Evolutionary conservation across 2,329 filamentous ascomycete genomes (phyloP), one percentile per base, ranked within the genome.

Genomic region (Fusarium agapanthi): DNA sequence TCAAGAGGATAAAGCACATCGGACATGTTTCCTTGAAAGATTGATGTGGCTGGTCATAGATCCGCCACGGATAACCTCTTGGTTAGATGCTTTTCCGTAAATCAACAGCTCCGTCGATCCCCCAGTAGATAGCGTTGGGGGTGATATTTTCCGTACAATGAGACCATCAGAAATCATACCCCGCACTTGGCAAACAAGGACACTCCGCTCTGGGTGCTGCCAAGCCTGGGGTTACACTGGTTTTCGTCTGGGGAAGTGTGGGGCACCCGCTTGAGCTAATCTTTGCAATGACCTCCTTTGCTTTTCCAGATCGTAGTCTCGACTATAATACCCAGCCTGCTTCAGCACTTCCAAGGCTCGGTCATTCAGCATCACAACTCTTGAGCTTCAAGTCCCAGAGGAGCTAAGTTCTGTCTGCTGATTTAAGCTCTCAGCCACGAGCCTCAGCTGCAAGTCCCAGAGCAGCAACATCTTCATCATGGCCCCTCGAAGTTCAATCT

Each of bases 401-500:
- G 24, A 58, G 3, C n/a, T 16, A 16, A 34, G 32, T 34, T 34
- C 32, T 34, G 32, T 16, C 32, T 34, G 32, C 32, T 34, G 32
- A 34, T 34, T 0, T 34, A 34, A 15, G 32, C 32, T 34, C 32
- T 34, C 32, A 34, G 32, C 32, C 32, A 34, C 32, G 32, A 34
- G 0, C 32, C 32, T 34, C 32, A 38, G 26, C 26, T 56, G 41
- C 9, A 26, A 28, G 41, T 51, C 22, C 22, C 6, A 30, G 45
- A 54, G 41, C 30, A 58, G 3, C n/a, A 26, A n/a, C 30, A 28
- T 6, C 20, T 45, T 34, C 61, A 69, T 11, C 44, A 76, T 76
- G 74, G 66, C 72, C 45, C 43, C 54, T 24, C 62, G 59, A 62
- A 69, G 60, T 50, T 76, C 74, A 16, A 76, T 76, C 34, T 75